phyloP scores from a whole-genome alignment of 2,329 filamentous ascomycete genomes.

The Fusarium musae region DNA sequence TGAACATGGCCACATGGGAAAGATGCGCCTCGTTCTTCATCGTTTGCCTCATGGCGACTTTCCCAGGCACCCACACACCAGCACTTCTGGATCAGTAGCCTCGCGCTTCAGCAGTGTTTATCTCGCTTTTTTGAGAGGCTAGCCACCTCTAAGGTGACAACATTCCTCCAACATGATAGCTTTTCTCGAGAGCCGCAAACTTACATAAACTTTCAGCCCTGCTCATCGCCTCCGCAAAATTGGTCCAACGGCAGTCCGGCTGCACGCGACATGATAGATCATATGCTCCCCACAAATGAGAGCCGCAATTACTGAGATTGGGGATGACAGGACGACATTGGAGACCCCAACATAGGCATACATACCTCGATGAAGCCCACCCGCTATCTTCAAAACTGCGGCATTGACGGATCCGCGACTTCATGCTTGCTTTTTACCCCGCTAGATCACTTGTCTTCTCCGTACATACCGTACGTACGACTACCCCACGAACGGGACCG shows the following conservation, averaged over 20 bases:
- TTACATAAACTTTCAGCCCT: slow-evolving; percentile 10
- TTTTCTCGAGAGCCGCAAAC: slow-evolving; percentile 11
- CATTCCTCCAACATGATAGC: not conserved
- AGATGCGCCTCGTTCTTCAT: not conserved
- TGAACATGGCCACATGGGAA: slow-evolving; percentile 2
- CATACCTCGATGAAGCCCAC: slow-evolving; percentile 7
- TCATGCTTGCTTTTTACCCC: slow-evolving; percentile 35
- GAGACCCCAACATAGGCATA: slow-evolving; percentile 1
- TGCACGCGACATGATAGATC: slow-evolving; percentile 24
- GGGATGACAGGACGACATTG: slow-evolving; percentile 3
- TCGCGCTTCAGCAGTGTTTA: not conserved
- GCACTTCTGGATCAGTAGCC: not conserved
- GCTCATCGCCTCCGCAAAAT: not conserved
- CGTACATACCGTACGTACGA: slow-evolving; percentile 12
- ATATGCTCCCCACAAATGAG: slow-evolving; percentile 29
- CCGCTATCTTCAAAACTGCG: slow-evolving; percentile 3
- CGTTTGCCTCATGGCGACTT: not conserved
- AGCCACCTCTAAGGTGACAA: not conserved
- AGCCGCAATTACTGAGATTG: slow-evolving; percentile 40
- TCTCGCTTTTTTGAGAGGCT: not conserved
- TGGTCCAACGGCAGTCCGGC: not conserved
- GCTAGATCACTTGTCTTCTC: slow-evolving; percentile 27
- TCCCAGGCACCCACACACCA: not conserved
- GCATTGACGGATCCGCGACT: slow-evolving; percentile 33
- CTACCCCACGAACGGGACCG: slow-evolving; percentile 40